A percentile compares a stretch with the other conserved stretches of the same genome.
Conservation (phyloP, 768 basidiomycete species). For the Tulasnella sp. region DNA sequence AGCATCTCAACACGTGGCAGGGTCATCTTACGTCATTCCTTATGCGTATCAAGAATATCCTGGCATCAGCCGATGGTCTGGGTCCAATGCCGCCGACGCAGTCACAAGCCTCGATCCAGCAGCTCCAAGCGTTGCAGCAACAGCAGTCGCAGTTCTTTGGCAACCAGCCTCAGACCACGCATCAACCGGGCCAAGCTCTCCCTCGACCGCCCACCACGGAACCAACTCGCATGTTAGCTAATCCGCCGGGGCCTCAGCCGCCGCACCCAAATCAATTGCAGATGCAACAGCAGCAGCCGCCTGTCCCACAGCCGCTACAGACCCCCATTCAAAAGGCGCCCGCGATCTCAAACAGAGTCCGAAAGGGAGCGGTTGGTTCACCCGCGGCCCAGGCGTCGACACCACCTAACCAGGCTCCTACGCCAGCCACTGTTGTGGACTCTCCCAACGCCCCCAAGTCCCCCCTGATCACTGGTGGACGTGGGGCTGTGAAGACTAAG, state of each 20-base stretch:
- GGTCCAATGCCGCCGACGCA: neutral
- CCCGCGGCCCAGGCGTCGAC: conserved; percentile 1
- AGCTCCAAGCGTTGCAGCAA: neutral
- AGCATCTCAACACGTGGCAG: neutral
- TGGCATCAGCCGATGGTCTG: neutral
- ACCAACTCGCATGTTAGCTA: neutral
- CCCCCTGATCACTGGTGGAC: neutral
- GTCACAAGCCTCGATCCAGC: neutral
- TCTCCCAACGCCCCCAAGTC: conserved; percentile 14
- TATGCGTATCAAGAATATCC: neutral
- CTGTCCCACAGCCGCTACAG: neutral
- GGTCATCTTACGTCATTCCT: neutral
- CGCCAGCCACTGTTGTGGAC: neutral
- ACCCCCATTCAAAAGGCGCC: neutral
- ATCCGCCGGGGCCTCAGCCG: neutral
- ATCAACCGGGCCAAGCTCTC: neutral
- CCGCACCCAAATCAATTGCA: neutral
- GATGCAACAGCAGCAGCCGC: conserved; percentile 2
- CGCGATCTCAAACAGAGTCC: neutral
- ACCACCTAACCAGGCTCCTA: conserved; percentile 5
- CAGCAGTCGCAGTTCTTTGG: neutral
- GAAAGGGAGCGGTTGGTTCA: neutral
- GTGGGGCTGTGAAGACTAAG: neutral
- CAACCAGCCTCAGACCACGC: neutral
- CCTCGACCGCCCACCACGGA: conserved; percentile 3